Conservation (phyloP, 2,329 filamentous ascomycete species). For the Ceratocystiopsis brevicomis region DNA sequence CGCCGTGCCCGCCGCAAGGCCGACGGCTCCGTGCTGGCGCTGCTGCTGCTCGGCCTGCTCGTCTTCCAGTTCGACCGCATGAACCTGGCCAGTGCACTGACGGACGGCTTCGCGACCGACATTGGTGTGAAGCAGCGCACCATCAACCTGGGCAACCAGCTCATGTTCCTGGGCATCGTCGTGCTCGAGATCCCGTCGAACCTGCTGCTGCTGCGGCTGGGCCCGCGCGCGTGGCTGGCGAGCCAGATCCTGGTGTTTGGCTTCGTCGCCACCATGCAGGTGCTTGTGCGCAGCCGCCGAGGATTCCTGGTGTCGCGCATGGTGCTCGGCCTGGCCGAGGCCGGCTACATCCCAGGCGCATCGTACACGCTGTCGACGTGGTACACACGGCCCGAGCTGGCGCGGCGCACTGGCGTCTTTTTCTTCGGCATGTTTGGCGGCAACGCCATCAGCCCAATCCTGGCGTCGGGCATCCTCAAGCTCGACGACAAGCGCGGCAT, state of each 20-base stretch:
- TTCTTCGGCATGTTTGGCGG: conserved; percentile 37
- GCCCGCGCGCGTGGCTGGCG: conserved; percentile 16
- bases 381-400: conserved; percentile 27
- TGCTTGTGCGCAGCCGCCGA: too few relatives aligned
- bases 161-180: conserved; percentile 30
- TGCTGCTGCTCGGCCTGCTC: background rate
- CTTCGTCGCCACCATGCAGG: conserved; percentile 21
- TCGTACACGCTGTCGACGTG: too few relatives aligned
- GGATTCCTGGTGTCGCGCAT: too few relatives aligned
- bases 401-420: conserved; percentile 17
- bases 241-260: conserved; percentile 10
- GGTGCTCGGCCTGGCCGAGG: too few relatives aligned
- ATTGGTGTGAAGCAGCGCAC: conserved; percentile 24
- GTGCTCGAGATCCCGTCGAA: conserved; percentile 15
- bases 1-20: background rate
- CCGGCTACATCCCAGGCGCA: too few relatives aligned
- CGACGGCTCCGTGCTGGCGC: background rate
- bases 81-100: conserved; percentile 35
- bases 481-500: background rate
- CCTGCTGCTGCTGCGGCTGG: conserved; percentile 32
- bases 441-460: conserved; percentile 16
- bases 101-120: conserved; percentile 18
- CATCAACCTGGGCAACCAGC: conserved; percentile 32
- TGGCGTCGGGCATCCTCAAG: background rate
- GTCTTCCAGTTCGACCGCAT: conserved; percentile 10